Percentiles rank a stretch among this genome's conserved stretches.
Evolutionary conservation across 2,329 filamentous ascomycete species (phyloP).

Genomic region (Cytospora piceae): DNA sequence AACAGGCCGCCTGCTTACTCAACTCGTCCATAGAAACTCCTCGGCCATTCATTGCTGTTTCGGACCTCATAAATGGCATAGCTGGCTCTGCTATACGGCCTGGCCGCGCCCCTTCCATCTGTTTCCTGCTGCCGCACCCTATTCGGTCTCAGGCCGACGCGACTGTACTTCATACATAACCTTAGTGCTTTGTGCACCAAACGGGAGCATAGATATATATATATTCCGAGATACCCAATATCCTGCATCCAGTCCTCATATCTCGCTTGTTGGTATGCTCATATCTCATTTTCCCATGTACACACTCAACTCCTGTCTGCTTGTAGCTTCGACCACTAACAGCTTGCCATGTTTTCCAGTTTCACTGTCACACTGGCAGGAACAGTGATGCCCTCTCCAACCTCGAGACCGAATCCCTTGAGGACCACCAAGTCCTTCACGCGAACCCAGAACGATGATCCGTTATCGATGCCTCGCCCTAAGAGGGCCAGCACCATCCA

Average conservation of each 20-base stretch:
- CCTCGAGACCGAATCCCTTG: conserved; percentile 34
- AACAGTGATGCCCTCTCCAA: conserved; percentile 28
- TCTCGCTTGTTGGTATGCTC: conserved; percentile 12
- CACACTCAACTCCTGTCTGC: conserved; percentile 9
- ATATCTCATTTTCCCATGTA: neutral
- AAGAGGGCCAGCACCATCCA: conserved; percentile 54
- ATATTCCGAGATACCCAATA: conserved; percentile 2
- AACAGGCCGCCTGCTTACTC: conserved; percentile 20
- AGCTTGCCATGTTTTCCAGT: conserved; percentile 37
- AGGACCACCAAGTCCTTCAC: conserved; percentile 38
- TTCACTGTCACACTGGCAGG: conserved; percentile 32
- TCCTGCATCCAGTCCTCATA: conserved; percentile 15
- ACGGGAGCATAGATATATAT: neutral
- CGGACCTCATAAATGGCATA: conserved; percentile 18
- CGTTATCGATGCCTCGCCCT: conserved; percentile 34
- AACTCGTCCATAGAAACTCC: neutral
- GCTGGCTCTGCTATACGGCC: conserved; percentile 18
- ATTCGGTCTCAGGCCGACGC: neutral
- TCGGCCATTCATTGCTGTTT: conserved; percentile 22
- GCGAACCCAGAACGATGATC: conserved; percentile 25
- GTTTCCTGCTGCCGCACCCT: conserved; percentile 14
- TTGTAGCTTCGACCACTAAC: conserved; percentile 27
- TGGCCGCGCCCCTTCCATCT: conserved; percentile 6
- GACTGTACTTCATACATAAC: conserved; percentile 4
- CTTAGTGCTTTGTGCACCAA: conserved; percentile 15